Percentiles rank a stretch among this genome's conserved stretches.
These are phyloP conservation scores for Delitschia confertaspora DNA, from an alignment of 495 filamentous ascomycete genomes.

Conservation along the genomic window DNA sequence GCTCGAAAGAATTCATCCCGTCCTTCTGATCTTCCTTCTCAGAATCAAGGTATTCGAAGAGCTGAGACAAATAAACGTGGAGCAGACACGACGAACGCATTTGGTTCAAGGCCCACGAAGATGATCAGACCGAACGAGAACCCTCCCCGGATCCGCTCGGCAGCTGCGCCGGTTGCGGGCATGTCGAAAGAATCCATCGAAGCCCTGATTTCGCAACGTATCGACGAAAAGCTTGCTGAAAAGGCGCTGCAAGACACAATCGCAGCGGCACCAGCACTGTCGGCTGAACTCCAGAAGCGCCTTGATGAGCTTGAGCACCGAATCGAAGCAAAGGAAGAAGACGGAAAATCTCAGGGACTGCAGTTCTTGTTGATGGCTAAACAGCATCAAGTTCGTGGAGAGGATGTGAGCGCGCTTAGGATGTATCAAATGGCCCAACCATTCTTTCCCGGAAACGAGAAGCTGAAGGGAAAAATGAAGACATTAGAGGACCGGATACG, in stretches of 20 bases:
- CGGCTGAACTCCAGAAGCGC: conserved; percentile 67
- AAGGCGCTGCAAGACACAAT: conserved; percentile 42
- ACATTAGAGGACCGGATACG: conserved; percentile 54
- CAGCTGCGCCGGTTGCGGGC: conserved; percentile 26
- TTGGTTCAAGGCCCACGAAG: conserved; percentile 26
- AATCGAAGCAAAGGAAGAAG: conserved; percentile 69
- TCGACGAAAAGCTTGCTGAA: conserved; percentile 76
- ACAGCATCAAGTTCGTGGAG: conserved; percentile 75
- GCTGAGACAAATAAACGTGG: conserved; percentile 31
- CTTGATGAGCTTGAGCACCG: conserved; percentile 77
- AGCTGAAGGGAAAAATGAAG: conserved; percentile 69
- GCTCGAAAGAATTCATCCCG: conserved; percentile 42
- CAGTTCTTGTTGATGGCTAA: conserved; percentile 83
- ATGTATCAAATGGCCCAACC: conserved; percentile 81
- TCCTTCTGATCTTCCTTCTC: conserved; percentile 27
- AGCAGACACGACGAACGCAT: conserved; percentile 11
- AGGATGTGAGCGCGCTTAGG: conserved; percentile 65
- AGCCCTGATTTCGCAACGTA: conserved; percentile 82
- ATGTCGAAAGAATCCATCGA: conserved; percentile 75
- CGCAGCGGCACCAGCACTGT: conserved; percentile 45
- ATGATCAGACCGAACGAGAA: conserved; percentile 30
- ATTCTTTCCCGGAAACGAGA: conserved; percentile 79
- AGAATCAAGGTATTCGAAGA: conserved; percentile 35
- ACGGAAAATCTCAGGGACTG: conserved; percentile 57
- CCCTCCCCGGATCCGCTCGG: conserved; percentile 25